Evolutionary conservation across 108 stramenopile genomes (phyloP).

Genomic region (Conticribra guillardii): DNA sequence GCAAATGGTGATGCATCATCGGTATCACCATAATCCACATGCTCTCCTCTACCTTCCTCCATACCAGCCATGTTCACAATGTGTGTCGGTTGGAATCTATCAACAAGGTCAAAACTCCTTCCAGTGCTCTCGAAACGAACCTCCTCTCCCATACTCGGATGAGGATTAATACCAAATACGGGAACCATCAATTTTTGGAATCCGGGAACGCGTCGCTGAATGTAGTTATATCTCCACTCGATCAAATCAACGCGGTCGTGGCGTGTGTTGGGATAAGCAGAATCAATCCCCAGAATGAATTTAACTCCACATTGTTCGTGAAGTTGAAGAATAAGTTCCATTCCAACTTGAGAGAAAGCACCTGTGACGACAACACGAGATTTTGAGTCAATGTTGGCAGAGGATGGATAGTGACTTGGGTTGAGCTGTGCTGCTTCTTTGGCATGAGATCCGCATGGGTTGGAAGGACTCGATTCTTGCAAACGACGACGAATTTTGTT

Average conservation of each 20-base stretch:
- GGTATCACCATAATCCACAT: slow-evolving; percentile 48
- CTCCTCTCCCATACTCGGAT: slow-evolving; percentile 41
- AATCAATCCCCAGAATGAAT: slow-evolving; percentile 58
- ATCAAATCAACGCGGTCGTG: slow-evolving; percentile 45
- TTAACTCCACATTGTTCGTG: slow-evolving; percentile 57
- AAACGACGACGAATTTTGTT: slow-evolving; percentile 21
- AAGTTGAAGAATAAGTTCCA: slow-evolving; percentile 59
- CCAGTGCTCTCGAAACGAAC: slow-evolving; percentile 22
- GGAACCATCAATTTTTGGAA: slow-evolving; percentile 41
- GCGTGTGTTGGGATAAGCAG: slow-evolving; percentile 52
- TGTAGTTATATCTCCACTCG: slow-evolving; percentile 39
- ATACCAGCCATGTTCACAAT: slow-evolving; percentile 53
- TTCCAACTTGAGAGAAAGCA: slow-evolving; percentile 61
- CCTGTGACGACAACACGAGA: slow-evolving; percentile 63
- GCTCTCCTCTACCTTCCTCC: slow-evolving; percentile 38
- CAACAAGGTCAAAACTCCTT: slow-evolving; percentile 28
- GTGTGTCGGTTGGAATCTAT: slow-evolving; percentile 56
- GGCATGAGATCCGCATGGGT: slow-evolving; percentile 36
- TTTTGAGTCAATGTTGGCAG: slow-evolving; percentile 6
- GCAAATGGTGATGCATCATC: slow-evolving; percentile 36
- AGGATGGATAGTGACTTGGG: slow-evolving; percentile 32
- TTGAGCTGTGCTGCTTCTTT: slow-evolving; percentile 38
- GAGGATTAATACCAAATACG: slow-evolving; percentile 48
- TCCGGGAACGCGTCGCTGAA: slow-evolving; percentile 35
- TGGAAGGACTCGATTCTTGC: not conserved